A percentile compares a stretch with the other conserved stretches of the same genome.
Evolutionary conservation across 345 rosid species (phyloP).

Genomic region (Melaleuca alternifolia): DNA sequence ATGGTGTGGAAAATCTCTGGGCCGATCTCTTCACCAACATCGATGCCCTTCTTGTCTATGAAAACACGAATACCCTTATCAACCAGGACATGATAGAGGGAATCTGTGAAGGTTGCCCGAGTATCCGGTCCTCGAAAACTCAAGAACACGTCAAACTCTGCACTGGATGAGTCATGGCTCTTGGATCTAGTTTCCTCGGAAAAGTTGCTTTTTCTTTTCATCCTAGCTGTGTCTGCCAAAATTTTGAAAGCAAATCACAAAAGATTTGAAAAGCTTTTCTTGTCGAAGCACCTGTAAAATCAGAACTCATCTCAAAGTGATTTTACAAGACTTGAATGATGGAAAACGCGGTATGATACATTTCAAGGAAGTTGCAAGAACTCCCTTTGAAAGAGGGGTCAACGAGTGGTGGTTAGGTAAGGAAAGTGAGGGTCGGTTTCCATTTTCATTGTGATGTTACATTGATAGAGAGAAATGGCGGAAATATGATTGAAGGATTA

Average conservation of each 20-base stretch:
- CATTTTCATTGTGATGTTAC: too few species aligned
- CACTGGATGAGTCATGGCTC: too few species aligned
- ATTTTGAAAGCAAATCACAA: too few species aligned
- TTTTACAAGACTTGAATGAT: not conserved
- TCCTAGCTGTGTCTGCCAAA: too few species aligned
- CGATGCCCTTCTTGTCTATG: not conserved
- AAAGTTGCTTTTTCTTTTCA: too few species aligned
- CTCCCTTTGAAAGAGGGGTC: too few species aligned
- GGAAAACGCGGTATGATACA: not conserved
- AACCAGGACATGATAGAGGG: not conserved
- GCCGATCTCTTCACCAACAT: not conserved
- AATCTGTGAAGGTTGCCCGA: accelerated
- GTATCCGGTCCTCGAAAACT: not conserved
- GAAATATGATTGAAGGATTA: too few species aligned
- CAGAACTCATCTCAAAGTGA: not conserved
- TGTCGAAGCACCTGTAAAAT: too few species aligned
- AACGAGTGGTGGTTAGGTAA: not conserved
- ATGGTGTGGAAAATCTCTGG: not conserved
- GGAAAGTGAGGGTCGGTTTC: too few species aligned
- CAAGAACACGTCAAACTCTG: not conserved
- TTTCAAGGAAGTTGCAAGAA: not conserved
- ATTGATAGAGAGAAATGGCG: too few species aligned
- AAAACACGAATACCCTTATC: not conserved
- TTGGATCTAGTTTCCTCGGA: too few species aligned
- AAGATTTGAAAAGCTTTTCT: too few species aligned